Percentiles rank a stretch among this genome's conserved stretches.
phyloP scores from a whole-genome alignment of 176 grass and related monocot genomes.

The Raddia distichophylla region DNA sequence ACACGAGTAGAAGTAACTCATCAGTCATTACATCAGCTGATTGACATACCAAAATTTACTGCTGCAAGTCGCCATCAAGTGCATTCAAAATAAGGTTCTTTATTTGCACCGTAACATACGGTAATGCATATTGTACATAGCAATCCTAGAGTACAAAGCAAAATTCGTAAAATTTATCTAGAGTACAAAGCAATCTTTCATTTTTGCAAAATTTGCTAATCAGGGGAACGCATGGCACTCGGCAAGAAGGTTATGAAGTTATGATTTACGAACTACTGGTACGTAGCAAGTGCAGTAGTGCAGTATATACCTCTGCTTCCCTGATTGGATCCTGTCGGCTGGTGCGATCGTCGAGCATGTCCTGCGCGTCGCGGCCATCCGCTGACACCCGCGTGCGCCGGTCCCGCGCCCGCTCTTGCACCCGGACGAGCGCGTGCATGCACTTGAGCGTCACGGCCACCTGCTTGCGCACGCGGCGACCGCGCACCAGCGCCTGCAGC shows the following conservation, averaged over 20 bases:
- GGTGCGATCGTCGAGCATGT: constrained; percentile 32
- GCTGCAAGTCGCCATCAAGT: not conserved
- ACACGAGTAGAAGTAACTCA: not conserved
- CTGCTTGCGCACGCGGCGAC: constrained; percentile 81
- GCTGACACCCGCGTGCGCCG: constrained; percentile 47
- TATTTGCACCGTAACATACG: not conserved
- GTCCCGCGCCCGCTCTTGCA: constrained; percentile 67
- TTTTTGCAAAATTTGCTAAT: not conserved
- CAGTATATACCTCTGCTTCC: constrained; percentile 61
- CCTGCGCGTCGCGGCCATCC: constrained; percentile 41
- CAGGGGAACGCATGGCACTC: not conserved
- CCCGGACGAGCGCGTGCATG: constrained; percentile 78
- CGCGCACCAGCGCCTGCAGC: constrained; percentile 82
- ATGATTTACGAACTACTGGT: not conserved
- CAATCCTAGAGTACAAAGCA: no score
- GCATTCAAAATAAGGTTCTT: not conserved
- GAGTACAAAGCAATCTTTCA: not conserved
- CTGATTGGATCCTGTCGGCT: constrained; percentile 55
- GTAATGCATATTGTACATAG: not conserved
- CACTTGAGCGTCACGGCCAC: constrained; percentile 72
- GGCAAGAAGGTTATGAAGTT: not conserved
- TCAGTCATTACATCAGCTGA: not conserved
- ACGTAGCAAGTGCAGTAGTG: not conserved
- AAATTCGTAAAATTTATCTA: not conserved
- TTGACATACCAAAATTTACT: not conserved